Evolutionary conservation across 2,329 filamentous ascomycete genomes (phyloP), one percentile per base, ranked within the genome.

Genomic region (Sphaceloma murrayae): DNA sequence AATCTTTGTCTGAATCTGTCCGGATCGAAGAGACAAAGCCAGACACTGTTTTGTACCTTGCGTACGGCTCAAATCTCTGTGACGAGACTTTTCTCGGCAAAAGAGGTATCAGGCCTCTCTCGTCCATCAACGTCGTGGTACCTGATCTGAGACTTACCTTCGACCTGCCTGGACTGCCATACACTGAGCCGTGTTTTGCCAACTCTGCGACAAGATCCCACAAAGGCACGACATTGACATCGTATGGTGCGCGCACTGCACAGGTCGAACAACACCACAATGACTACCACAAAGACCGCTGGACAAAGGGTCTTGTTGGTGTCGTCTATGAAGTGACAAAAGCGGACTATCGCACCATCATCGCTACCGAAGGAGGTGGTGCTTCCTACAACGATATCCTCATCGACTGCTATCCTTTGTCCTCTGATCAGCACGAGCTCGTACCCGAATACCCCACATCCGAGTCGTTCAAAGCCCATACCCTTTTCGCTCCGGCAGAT

Each of bases 301-400:
- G 86, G 87, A 68, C 78, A 51, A 88, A 87, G 56, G 85, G 85
- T 3, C 73, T 98, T 2, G 76, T 95, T 30, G 91, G 91, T 17
- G 86, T 94, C 11, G 91, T 96, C 3, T 98, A 98, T 66, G 88
- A 96, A 66, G 85, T 96, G 21, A 94, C 87, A 1, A 67, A 73
- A 13, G 63, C 73, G 32, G 91, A 98, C 65, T 98, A 85, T 59
- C 74, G 79, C 5, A 82, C 76, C 48, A 94, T 98, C 53, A 81
- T 96, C 49, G 80, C 80, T 4, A 95, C 88, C 4, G 91, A 98
- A 61, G 89, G 89, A 42, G 88, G 85, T 22, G 88, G 88, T 13
- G 66, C 78, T 2, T 74, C 80, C n/a, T 98, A 98, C 67, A 69
- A 80, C 46, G 87, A 96, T 58, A 77, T 94, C 8, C 58, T 85